A percentile compares a stretch with the other conserved stretches of the same genome.
Evolutionary conservation across 495 filamentous ascomycete genomes (phyloP).

Genomic region (Schizothecium vesticola): DNA sequence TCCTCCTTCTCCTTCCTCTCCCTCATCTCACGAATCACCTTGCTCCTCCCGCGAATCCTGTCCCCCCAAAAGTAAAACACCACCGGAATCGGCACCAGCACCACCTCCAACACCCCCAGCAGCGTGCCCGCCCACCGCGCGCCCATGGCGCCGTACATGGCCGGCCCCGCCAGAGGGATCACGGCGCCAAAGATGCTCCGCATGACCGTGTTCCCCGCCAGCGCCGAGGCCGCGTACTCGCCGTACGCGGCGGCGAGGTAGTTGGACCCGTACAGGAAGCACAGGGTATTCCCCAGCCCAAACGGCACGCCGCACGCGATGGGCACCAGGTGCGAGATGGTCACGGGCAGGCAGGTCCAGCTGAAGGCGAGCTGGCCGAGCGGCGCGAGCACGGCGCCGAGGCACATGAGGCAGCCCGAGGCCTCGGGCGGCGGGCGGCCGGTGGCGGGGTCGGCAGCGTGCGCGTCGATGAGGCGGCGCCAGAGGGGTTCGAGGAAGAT

Average conservation of each 20-base stretch:
- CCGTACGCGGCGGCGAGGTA: conserved; percentile 76
- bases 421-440: conserved; percentile 66
- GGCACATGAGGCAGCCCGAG: conserved; percentile 63
- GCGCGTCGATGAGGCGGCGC: conserved; percentile 65
- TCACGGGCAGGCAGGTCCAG: conserved; percentile 69
- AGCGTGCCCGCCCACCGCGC: conserved; percentile 77
- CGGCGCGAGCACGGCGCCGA: conserved; percentile 63
- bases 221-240: conserved; percentile 62
- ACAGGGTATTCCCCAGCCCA: conserved; percentile 66
- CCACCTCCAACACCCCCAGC: conserved; percentile 62
- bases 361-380: conserved; percentile 72
- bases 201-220: conserved; percentile 52
- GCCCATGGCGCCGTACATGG: conserved; percentile 61
- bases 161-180: conserved; percentile 66
- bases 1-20: conserved; percentile 63
- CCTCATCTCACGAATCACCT: conserved; percentile 62
- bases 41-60: conserved; percentile 59
- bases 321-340: conserved; percentile 70
- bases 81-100: conserved; percentile 72
- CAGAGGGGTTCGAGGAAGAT: conserved; percentile 65
- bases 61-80: conserved; percentile 72
- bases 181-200: conserved; percentile 54
- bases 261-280: conserved; percentile 75
- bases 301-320: conserved; percentile 75
- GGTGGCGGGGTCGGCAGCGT: conserved; percentile 62